Conservation (phyloP, 345 rosid genomes). For the Kandelia obovata region DNA sequence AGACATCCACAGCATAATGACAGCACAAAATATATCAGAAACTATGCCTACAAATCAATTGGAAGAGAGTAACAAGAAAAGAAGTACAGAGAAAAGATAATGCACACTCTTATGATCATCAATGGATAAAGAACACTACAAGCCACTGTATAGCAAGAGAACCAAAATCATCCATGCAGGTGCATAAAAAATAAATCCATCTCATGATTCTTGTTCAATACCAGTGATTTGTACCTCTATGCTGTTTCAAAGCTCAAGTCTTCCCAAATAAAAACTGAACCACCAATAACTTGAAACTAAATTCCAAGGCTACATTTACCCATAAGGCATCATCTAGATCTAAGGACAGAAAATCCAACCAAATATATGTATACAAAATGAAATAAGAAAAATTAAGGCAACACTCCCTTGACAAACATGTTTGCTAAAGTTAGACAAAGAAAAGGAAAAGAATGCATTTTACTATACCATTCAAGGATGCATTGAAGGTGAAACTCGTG, state of each 20-base stretch:
- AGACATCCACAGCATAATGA: no score
- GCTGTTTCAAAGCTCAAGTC: neutral
- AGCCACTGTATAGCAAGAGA: neutral
- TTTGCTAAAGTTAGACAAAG: neutral
- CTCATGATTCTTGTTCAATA: neutral
- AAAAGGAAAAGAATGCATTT: neutral
- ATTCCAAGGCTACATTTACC: no score
- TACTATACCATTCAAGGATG: conserved; percentile 33
- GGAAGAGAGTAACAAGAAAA: neutral
- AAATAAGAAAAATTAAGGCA: no score
- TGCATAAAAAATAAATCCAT: neutral
- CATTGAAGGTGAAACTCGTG: conserved; percentile 34
- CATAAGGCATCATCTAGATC: no score
- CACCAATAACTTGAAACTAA: no score
- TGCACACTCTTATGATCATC: neutral
- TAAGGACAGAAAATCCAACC: no score
- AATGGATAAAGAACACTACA: no score
- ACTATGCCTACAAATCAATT: neutral
- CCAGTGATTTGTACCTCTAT: neutral
- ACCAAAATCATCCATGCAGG: neutral
- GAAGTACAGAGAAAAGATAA: neutral
- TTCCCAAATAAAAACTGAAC: neutral
- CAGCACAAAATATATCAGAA: neutral
- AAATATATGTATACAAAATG: no score
- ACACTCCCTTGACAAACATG: neutral